These are phyloP conservation scores for Nicotiana rustica DNA, from an alignment of 305 asterid species.

Conservation along the genomic window DNA sequence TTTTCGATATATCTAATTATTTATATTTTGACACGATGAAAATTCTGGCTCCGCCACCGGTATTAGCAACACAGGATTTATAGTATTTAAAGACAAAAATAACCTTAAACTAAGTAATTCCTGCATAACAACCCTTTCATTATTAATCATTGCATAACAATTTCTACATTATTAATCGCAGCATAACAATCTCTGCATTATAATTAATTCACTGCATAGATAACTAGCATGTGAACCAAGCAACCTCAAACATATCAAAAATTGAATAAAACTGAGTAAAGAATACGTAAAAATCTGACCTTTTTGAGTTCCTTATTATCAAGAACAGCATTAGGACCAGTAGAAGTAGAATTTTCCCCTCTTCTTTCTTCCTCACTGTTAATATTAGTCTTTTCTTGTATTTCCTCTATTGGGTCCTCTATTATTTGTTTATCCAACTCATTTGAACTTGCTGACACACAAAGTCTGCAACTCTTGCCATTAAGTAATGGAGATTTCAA, in stretches of 20 bases:
- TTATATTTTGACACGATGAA: too few relatives aligned
- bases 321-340: conserved; percentile 44
- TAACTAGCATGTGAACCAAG: too few relatives aligned
- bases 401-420: conserved; percentile 34
- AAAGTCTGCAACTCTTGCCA: conserved; percentile 46
- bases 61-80: too few relatives aligned
- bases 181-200: too few relatives aligned
- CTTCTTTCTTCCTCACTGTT: conserved; percentile 40
- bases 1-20: too few relatives aligned
- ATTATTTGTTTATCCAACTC: conserved; percentile 53
- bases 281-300: conserved; percentile 45
- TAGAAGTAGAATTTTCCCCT: conserved; percentile 43
- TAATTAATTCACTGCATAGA: too few relatives aligned
- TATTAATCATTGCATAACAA: too few relatives aligned
- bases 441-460: conserved; percentile 55
- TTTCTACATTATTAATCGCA: too few relatives aligned
- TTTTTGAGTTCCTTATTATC: conserved; percentile 78
- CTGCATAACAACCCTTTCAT: too few relatives aligned
- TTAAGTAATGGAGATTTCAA: conserved; percentile 13
- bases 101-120: too few relatives aligned
- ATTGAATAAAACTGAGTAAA: neutral
- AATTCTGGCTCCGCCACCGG: too few relatives aligned
- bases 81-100: too few relatives aligned
- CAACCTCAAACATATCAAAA: neutral
- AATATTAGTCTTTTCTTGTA: conserved; percentile 19